Evolutionary conservation across 2,329 filamentous ascomycete species (phyloP).

Genomic region (Diaporthe sp.): DNA sequence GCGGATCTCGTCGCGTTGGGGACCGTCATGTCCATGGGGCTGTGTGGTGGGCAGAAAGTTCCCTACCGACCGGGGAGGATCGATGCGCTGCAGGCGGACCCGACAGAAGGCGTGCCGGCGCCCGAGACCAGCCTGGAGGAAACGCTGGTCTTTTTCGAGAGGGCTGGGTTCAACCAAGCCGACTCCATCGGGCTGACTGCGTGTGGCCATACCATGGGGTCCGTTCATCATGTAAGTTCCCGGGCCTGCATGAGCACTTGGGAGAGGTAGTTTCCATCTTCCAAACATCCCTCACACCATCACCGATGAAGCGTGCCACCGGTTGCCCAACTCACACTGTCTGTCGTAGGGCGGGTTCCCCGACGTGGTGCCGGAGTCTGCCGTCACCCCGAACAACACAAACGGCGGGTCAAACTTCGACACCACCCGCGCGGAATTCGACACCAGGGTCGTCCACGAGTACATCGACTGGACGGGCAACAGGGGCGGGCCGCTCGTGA

Average conservation of each 20-base stretch:
- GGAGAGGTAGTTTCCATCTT: rapidly evolving
- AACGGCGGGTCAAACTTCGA: constrained; percentile 29
- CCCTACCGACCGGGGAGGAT: constrained; percentile 48
- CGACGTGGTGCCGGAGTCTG: constrained; percentile 18
- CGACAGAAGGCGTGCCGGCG: constrained; percentile 48
- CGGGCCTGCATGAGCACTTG: neutral
- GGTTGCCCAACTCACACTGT: neutral
- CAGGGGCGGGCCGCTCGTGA: constrained; percentile 21
- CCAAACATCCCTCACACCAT: neutral
- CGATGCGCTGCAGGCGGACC: constrained; percentile 47
- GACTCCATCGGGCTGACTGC: constrained; percentile 48
- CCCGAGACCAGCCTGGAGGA: constrained; percentile 46
- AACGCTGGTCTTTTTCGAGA: constrained; percentile 46
- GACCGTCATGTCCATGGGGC: constrained; percentile 49
- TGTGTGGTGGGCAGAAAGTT: constrained; percentile 48
- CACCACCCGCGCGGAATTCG: neutral
- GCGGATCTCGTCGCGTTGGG: constrained; percentile 49
- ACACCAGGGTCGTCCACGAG: constrained; percentile 21
- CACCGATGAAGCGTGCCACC: too few relatives aligned
- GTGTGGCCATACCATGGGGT: constrained; percentile 49
- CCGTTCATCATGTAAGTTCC: constrained; percentile 46
- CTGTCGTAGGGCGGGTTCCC: constrained; percentile 12
- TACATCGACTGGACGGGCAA: constrained; percentile 27
- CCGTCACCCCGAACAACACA: constrained; percentile 10
- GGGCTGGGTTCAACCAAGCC: constrained; percentile 46